Evolutionary conservation across 2,329 filamentous ascomycete genomes (phyloP).

Genomic region (Curvularia sp.): DNA sequence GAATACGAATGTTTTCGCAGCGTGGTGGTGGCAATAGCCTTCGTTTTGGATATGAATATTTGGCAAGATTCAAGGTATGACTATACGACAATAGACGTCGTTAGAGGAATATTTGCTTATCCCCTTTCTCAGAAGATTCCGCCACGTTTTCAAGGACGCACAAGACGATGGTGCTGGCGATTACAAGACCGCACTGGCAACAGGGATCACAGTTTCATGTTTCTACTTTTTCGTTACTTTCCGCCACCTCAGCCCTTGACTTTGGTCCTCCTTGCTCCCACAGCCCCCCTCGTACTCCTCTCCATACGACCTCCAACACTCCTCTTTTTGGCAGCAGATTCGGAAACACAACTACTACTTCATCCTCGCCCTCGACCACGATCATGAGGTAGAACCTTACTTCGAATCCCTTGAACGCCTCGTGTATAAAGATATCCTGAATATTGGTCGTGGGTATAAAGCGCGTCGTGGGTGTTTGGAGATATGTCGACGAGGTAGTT

Average conservation of each 20-base stretch:
- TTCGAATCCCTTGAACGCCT: slow-evolving; percentile 92
- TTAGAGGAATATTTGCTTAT: slow-evolving; percentile 15
- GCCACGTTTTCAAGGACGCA: background rate
- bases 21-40: background rate
- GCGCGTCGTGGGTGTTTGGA: slow-evolving; percentile 67
- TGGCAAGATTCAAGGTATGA: slow-evolving; percentile 21
- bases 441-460: slow-evolving; percentile 93
- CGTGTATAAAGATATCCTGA: slow-evolving; percentile 91
- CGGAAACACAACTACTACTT: slow-evolving; percentile 95
- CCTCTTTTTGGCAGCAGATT: slow-evolving; percentile 73
- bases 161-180: background rate
- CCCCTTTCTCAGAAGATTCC: slow-evolving; percentile 1
- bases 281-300: slow-evolving; percentile 80
- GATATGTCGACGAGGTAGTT: slow-evolving; percentile 72
- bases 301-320: slow-evolving; percentile 89
- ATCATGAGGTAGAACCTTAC: slow-evolving; percentile 89
- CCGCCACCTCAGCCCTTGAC: background rate
- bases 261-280: slow-evolving; percentile 65
- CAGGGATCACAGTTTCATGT: background rate
- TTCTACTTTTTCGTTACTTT: background rate
- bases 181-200: background rate
- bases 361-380: slow-evolving; percentile 85
- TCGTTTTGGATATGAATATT: background rate
- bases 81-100: slow-evolving; percentile 8
- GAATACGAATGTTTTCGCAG: background rate